A percentile compares a stretch with the other conserved stretches of the same genome.
Conservation (phyloP, 2,329 filamentous ascomycete genomes). For the Aphanocladium album region DNA sequence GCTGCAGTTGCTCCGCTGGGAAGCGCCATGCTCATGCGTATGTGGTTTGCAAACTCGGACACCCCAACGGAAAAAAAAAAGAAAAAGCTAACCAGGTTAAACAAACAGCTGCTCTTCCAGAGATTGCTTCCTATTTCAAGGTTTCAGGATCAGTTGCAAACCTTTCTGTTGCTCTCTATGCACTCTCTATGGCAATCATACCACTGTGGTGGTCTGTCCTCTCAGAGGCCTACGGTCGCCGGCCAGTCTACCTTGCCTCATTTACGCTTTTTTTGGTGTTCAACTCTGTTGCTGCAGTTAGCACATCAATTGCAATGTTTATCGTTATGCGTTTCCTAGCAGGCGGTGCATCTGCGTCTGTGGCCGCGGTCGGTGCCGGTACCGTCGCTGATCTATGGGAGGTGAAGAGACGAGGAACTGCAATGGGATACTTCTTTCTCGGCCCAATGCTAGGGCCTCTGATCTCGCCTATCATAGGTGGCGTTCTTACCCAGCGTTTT, state of each 20-base stretch:
- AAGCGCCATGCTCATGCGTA: constrained; percentile 2
- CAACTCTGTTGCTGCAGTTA: constrained; percentile 63
- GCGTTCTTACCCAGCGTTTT: constrained; percentile 61
- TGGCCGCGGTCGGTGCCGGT: constrained; percentile 77
- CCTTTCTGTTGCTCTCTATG: constrained; percentile 71
- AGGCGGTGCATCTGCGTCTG: constrained; percentile 73
- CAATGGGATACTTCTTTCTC: constrained; percentile 79
- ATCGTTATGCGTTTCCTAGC: constrained; percentile 69
- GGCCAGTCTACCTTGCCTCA: constrained; percentile 72
- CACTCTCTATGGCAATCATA: constrained; percentile 78
- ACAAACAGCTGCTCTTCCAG: constrained; percentile 57
- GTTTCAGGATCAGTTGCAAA: constrained; percentile 64
- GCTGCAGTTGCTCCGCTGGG: not conserved
- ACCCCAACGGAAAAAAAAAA: not conserved
- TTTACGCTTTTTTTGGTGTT: constrained; percentile 70
- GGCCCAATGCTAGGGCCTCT: constrained; percentile 72
- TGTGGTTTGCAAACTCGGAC: not conserved
- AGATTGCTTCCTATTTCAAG: constrained; percentile 58
- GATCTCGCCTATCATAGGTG: constrained; percentile 71
- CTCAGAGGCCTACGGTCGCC: constrained; percentile 66
- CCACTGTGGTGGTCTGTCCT: constrained; percentile 85
- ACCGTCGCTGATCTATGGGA: constrained; percentile 82
- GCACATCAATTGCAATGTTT: constrained; percentile 67
- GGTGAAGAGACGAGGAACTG: constrained; percentile 61
- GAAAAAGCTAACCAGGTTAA: constrained; percentile 4